A percentile compares a stretch with the other conserved stretches of the same genome.
phyloP scores from a whole-genome alignment of 768 basidiomycete genomes.

The Rhizopogon vinicolor region DNA sequence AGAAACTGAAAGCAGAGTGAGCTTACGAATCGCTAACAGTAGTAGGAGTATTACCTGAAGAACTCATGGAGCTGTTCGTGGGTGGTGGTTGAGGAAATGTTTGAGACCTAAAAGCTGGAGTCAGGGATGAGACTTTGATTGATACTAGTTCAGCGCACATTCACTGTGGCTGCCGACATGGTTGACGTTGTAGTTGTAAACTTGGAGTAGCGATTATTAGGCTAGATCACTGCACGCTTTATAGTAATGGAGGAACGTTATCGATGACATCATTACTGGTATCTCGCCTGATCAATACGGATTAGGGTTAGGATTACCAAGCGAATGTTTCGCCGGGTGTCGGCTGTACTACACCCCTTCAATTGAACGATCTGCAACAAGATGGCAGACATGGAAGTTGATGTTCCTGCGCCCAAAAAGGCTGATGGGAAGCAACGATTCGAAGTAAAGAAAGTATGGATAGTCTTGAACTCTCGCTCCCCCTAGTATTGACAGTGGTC shows the following conservation, averaged over 20 bases:
- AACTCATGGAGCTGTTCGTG: constrained; percentile 70
- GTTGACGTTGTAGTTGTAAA: constrained; percentile 2
- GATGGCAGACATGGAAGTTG: constrained; percentile 74
- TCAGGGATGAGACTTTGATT: background rate
- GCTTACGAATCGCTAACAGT: constrained; percentile 1
- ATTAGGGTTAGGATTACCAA: no score
- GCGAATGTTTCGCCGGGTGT: no score
- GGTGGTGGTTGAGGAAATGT: constrained; percentile 62
- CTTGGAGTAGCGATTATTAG: background rate
- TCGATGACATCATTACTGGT: background rate
- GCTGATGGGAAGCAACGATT: constrained; percentile 71
- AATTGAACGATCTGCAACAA: no score
- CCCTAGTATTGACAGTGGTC: background rate
- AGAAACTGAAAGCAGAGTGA: constrained; percentile 53
- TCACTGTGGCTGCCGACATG: constrained; percentile 22
- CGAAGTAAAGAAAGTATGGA: constrained; percentile 94
- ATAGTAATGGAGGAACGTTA: no score
- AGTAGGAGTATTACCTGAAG: constrained; percentile 57
- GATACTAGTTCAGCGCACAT: constrained; percentile 29
- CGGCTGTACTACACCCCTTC: no score
- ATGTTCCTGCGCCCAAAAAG: constrained; percentile 38
- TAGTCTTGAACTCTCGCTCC: background rate
- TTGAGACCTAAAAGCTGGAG: constrained; percentile 53
- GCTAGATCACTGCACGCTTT: no score
- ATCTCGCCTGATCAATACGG: no score